phyloP scores from a whole-genome alignment of 2,329 filamentous ascomycete species.

The Dactylellina cionopaga region DNA sequence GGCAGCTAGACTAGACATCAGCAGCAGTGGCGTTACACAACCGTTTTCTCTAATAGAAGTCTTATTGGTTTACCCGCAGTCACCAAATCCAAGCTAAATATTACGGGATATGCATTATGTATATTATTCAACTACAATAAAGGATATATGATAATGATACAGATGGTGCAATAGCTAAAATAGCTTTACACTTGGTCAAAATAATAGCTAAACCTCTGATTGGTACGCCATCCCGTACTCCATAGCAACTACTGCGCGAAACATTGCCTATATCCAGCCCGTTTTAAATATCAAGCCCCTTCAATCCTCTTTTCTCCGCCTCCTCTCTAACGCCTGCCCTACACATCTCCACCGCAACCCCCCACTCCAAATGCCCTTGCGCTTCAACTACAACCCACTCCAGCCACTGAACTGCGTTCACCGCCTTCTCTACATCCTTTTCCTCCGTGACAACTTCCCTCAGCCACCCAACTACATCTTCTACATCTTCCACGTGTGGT shows the following conservation, averaged over 20 bases:
- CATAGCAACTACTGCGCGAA: neutral
- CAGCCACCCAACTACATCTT: constrained; percentile 78
- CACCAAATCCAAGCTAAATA: too few relatives aligned
- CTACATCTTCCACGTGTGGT: constrained; percentile 81
- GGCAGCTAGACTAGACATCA: too few relatives aligned
- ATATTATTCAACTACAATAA: too few relatives aligned
- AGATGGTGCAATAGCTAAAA: too few relatives aligned
- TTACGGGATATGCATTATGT: too few relatives aligned
- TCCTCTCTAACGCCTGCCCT: constrained; percentile 39
- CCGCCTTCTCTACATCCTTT: constrained; percentile 78
- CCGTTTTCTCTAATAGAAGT: too few relatives aligned
- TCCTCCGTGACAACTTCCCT: constrained; percentile 78
- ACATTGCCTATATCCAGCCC: neutral
- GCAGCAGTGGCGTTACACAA: too few relatives aligned
- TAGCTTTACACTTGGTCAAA: too few relatives aligned
- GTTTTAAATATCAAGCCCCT: constrained; percentile 33
- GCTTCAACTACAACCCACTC: constrained; percentile 47
- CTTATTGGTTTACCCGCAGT: too few relatives aligned
- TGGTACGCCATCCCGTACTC: too few relatives aligned
- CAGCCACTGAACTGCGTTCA: constrained; percentile 74
- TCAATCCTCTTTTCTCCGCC: constrained; percentile 44
- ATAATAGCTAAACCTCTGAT: too few relatives aligned
- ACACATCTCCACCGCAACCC: constrained; percentile 49
- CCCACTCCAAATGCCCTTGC: constrained; percentile 46
- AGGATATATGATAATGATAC: too few relatives aligned